Evolutionary conservation across 345 rosid genomes (phyloP), one percentile per base, ranked within the genome.

Genomic region (Arabidopsis arenosa): DNA sequence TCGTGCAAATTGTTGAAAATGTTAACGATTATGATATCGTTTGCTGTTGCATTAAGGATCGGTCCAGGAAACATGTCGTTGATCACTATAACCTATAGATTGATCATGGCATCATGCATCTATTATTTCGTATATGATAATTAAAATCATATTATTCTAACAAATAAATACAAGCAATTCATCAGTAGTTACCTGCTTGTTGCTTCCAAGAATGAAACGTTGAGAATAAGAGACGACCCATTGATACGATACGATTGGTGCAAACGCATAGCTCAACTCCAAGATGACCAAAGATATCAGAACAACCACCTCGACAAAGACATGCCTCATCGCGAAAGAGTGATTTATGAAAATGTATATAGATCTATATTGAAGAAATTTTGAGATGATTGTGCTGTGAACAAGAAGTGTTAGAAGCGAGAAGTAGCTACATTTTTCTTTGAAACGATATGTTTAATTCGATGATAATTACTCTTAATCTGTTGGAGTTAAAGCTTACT

Each of bases 51-150:
- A 56, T 77, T 86, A 76, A 88, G 73, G 33, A 86, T 57, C 0
- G 96, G 96, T 65, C 93, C 96, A 3, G 91, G 93, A 60, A 90
- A 90, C 83, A 73, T 79, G 21, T 83, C 85, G 33, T 88, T 90
- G 78, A 88, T 87, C 45, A 86, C 75, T 40, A 88, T 84, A 13
- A 86, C 78, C 87, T 90, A 80, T 73, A 54, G 9, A 51, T 51
- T 61, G 9, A 3, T 47, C 14, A n/a, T n/a, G n/a, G n/a, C n/a
- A n/a, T n/a, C n/a, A n/a, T n/a, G n/a, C n/a, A 28, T 28, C 32
- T 33, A 13, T 15, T 10, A 3, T 6, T 37, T 68, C 72, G 40
- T 36, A 32, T 26, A 13, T n/a, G 15, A 15, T 18, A 13, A 52
- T 9, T 43, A 35, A 5, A 30, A 17, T 7, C 2, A 12, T 4